Base-by-base conservation (phyloP, 768 basidiomycete species). In the Gymnopilus dilepis region DNA sequence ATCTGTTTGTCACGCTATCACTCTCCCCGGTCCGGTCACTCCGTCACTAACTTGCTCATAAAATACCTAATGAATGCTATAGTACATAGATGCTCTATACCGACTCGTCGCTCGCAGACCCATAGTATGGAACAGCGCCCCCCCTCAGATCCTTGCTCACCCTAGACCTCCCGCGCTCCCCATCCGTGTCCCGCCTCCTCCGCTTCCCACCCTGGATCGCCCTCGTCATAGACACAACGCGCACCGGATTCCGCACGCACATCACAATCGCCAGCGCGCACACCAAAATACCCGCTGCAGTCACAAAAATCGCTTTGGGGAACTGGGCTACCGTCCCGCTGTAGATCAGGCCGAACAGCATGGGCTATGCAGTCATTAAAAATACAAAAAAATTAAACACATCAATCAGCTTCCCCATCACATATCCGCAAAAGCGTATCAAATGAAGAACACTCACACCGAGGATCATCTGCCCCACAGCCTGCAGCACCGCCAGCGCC, bases 281-380 rank as follows among this genome's bases (percentile, higher is more conserved):
- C 31, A 78, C 63, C 59, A 89, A 73, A 40, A 92, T 77, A 7
- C 75, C 78, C 2, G 77, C 82, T 15, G 87, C 88, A 8, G 80
- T 71, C 17, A 74, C 78, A 67, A 94, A 94, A 47, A 94, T 84
- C 3, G 89, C 81, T 75, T 88, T 89, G 21, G 92, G 91, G 66
- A 78, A 89, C 6, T 71, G 77, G 2, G 84, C 88, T 22, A 92
- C 90, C 0, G 91, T 91, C 51, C 72, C 77, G 64, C 86, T 84
- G 76, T 91, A 94, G 24, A 92, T 74, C 59, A 89, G 51, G 3
- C 88, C 91, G 66, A 94, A 94, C 4, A 94, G 52, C 68, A 92
- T 73, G 1, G 92, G 91, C 88, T 83, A 47, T 12, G 51, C 15
- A n/a, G n/a, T n/a, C n/a, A n/a, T n/a, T n/a, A 50, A 42, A 58